These are phyloP conservation scores for Pinus albicaulis DNA, from an alignment of 75 land plant genomes.

Conservation along the genomic window DNA sequence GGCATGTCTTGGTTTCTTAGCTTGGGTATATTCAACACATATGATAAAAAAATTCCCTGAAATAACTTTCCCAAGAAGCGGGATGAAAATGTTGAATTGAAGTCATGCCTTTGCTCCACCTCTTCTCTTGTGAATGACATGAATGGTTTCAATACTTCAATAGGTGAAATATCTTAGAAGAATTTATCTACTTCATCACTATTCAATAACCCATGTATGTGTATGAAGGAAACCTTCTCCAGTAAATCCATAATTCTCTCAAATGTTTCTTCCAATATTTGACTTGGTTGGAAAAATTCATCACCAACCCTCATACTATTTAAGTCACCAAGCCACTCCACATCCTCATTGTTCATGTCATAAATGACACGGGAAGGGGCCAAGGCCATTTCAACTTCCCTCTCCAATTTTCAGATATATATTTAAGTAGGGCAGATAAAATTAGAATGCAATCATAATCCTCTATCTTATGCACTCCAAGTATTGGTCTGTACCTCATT, in stretches of 20 bases:
- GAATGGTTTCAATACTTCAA: slow-evolving; percentile 48
- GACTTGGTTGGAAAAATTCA: slow-evolving; percentile 4
- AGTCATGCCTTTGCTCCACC: slow-evolving; percentile 75
- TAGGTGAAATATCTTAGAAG: slow-evolving; percentile 40
- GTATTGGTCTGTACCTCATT: slow-evolving; percentile 80
- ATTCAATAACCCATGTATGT: slow-evolving; percentile 51
- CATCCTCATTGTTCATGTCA: slow-evolving; percentile 97
- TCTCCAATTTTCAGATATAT: slow-evolving; percentile 52
- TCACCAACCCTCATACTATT: slow-evolving; percentile 19
- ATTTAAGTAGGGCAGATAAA: slow-evolving; percentile 47
- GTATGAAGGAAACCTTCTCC: slow-evolving; percentile 70
- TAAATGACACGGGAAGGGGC: slow-evolving; percentile 63
- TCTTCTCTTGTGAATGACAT: slow-evolving; percentile 73
- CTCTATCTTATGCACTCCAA: slow-evolving; percentile 73
- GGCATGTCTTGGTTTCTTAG: background rate
- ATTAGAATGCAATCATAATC: slow-evolving; percentile 46
- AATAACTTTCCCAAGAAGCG: slow-evolving; percentile 59
- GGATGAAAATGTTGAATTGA: slow-evolving; percentile 95
- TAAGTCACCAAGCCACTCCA: slow-evolving; percentile 53
- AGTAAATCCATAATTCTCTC: slow-evolving; percentile 83
- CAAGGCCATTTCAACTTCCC: slow-evolving; percentile 88
- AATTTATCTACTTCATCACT: slow-evolving; percentile 52
- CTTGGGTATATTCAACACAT: too few species aligned
- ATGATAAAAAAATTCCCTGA: too few species aligned
- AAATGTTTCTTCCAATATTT: slow-evolving; percentile 68